Evolutionary conservation across 805 yeast species (phyloP), one percentile per base, ranked within the genome.

Genomic region (Dipodascopsis uninucleata): DNA sequence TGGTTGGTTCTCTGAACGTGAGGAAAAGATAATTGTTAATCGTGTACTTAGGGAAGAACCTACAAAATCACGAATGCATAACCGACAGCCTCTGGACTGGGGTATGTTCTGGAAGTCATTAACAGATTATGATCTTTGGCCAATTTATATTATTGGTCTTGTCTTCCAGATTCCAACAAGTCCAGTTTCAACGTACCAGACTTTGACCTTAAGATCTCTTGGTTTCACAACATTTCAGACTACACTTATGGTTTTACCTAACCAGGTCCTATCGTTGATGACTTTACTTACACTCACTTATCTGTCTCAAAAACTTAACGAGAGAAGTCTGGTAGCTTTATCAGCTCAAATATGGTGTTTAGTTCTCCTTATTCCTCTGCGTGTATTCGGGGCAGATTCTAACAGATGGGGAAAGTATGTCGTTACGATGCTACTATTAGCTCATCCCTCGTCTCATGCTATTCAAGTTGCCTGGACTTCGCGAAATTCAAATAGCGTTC

Each of bases 31-130:
- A 43, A 68, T 78, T 28, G 82, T 78, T 28, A 80, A 80, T 57
- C 69, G 78, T 43, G 70, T 80, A 1, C 62, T 80, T 29, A 66
- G 84, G 52, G 83, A 80, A 59, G 85, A 80, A 57, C 85, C 85
- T 8, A 57, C 71, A 2, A 75, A 75, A 64, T 83, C 84, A 14
- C 81, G 74, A 45, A 78, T 78, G 82, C 71, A 77, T 59, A 80
- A 80, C 55, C 69, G 82, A 55, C 73, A 75, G 53, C 77, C 80
- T 3, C 59, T 79, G 12, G 58, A 71, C 2, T 45, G 63, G 4
- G 67, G 59, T 36, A 71, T 70, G 64, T 50, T 79, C 8, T 58
- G 63, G 52, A 55, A 63, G 22, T 67, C 76, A 1, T 29, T 77
- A 4, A 34, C 56, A 0, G 83, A 79, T 58, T 74, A 68, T 53